Percentiles rank a stretch among this genome's conserved stretches.
phyloP scores from a whole-genome alignment of 257 asterid species.

The Paulownia fortunei region DNA sequence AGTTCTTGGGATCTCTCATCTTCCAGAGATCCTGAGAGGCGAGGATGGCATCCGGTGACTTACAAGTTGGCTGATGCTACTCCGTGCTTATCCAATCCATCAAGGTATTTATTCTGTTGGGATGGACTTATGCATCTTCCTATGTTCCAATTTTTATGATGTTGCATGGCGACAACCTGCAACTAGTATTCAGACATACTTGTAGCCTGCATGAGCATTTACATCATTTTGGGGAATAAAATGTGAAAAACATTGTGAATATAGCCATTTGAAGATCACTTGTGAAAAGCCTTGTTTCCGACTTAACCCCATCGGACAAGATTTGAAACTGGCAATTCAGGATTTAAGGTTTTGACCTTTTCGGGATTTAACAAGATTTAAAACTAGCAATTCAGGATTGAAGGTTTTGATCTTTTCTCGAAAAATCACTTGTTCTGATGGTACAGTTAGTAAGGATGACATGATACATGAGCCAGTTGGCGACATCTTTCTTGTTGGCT shows the following conservation, averaged over 20 bases:
- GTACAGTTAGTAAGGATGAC: too few species aligned
- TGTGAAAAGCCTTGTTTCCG: background rate
- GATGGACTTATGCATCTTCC: background rate
- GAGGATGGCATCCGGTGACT: conserved; percentile 98
- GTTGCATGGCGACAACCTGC: background rate
- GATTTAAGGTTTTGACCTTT: too few species aligned
- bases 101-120: conserved; percentile 56
- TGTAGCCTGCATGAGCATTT: background rate
- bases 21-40: conserved; percentile 67
- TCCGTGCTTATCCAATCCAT: conserved; percentile 77
- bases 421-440: background rate
- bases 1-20: conserved; percentile 88
- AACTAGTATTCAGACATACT: background rate
- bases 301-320: background rate
- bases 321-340: too few species aligned
- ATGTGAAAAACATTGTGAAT: background rate
- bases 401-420: background rate
- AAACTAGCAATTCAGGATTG: too few species aligned
- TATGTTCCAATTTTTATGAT: background rate
- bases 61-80: conserved; percentile 92
- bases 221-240: background rate
- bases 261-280: background rate
- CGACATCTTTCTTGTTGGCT: background rate
- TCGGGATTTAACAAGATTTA: too few species aligned
- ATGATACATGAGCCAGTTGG: too few species aligned